Conservation (phyloP, 306 rosid genomes). For the Trichosanthes cucumerina region DNA sequence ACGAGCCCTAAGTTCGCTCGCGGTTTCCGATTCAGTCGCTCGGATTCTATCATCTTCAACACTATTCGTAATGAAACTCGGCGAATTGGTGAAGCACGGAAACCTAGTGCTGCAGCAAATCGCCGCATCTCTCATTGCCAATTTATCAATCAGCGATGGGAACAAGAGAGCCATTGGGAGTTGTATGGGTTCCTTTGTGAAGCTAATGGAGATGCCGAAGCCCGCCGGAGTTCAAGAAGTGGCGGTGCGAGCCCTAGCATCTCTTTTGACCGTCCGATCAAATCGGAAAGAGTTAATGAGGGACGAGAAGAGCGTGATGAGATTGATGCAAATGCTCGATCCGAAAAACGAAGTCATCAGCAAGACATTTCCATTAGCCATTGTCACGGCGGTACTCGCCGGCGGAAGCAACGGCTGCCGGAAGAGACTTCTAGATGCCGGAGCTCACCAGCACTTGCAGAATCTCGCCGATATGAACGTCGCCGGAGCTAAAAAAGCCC, state of each 20-base stretch:
- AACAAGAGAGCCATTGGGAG: constrained; percentile 43
- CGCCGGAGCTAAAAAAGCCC: constrained; percentile 37
- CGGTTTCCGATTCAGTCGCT: constrained; percentile 27
- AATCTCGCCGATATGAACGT: constrained; percentile 32
- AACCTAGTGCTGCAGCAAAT: constrained; percentile 30
- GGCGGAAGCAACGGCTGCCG: constrained; percentile 44
- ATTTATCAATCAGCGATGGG: constrained; percentile 33
- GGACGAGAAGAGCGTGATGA: constrained; percentile 49
- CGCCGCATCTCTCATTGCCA: constrained; percentile 28
- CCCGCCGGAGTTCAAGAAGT: constrained; percentile 40
- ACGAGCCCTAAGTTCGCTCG: constrained; percentile 28
- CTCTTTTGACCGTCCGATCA: constrained; percentile 37
- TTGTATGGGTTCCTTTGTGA: constrained; percentile 39
- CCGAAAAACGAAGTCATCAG: constrained; percentile 26
- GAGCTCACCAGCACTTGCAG: constrained; percentile 32
- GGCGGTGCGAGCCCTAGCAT: constrained; percentile 30
- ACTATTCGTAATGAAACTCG: constrained; percentile 24
- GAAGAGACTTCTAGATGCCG: constrained; percentile 32
- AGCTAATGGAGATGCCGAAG: constrained; percentile 50
- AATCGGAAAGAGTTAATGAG: constrained; percentile 39
- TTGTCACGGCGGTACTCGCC: constrained; percentile 21
- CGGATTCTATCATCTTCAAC: constrained; percentile 34
- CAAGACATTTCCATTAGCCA: constrained; percentile 23
- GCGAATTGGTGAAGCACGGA: constrained; percentile 38
- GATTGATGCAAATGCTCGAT: constrained; percentile 38